Evolutionary conservation across 148 eudicot genomes (phyloP).

Genomic region (Rheum nobile): DNA sequence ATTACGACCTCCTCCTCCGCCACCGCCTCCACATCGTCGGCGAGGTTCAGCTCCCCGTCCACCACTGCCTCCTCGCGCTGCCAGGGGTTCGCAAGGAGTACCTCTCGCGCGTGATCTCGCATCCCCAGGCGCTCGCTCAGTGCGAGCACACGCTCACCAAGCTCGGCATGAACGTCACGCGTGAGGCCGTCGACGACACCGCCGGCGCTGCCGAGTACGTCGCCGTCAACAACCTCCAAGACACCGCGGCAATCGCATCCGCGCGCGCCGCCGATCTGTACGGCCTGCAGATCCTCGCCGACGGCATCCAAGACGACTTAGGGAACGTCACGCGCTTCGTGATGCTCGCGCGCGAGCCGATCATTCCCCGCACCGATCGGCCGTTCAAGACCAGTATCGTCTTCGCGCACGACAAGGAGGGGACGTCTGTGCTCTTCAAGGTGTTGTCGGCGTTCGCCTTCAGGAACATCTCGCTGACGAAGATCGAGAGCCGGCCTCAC

Average conservation of each 20-base stretch:
- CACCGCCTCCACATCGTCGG: slow-evolving; percentile 75
- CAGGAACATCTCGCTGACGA: slow-evolving; percentile 74
- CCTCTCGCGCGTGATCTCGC: slow-evolving; percentile 62
- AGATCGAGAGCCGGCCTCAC: slow-evolving; percentile 94
- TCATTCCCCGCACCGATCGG: slow-evolving; percentile 74
- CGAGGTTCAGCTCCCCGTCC: slow-evolving; percentile 80
- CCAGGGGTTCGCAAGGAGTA: slow-evolving; percentile 70
- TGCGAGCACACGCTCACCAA: slow-evolving; percentile 76
- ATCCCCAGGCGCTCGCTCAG: slow-evolving; percentile 81
- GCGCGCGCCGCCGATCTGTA: slow-evolving; percentile 76
- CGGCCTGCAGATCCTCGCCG: slow-evolving; percentile 64
- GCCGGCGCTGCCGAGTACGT: slow-evolving; percentile 88
- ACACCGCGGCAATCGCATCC: slow-evolving; percentile 88
- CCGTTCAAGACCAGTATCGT: slow-evolving; percentile 98
- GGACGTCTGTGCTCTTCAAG: slow-evolving; percentile 86
- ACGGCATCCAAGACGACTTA: slow-evolving; percentile 87
- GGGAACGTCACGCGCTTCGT: slow-evolving; percentile 87
- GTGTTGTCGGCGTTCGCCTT: slow-evolving; percentile 96
- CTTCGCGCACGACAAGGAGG: slow-evolving; percentile 70
- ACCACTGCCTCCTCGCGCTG: slow-evolving; percentile 70
- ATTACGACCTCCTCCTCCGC: slow-evolving; percentile 54
- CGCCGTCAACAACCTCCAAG: slow-evolving; percentile 43
- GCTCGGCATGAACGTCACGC: slow-evolving; percentile 50
- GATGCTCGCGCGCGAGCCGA: slow-evolving; percentile 90
- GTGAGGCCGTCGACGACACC: slow-evolving; percentile 88